phyloP scores from a whole-genome alignment of 345 rosid genomes.

The Eucalyptus victrix region DNA sequence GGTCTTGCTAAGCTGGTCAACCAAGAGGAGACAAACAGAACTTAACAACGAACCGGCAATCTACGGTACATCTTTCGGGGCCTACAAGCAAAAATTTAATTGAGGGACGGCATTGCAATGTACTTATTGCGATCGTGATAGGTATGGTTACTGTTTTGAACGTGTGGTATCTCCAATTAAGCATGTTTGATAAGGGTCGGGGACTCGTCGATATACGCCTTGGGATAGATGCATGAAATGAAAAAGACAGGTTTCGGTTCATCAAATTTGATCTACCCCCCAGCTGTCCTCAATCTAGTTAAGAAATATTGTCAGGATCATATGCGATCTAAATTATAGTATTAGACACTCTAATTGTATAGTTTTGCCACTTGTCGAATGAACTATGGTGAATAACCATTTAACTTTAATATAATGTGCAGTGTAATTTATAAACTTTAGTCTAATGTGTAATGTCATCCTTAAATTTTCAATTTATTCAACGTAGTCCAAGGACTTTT shows the following conservation, averaged over 20 bases:
- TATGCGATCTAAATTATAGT: background rate
- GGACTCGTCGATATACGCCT: background rate
- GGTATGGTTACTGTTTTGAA: background rate
- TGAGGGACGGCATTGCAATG: background rate
- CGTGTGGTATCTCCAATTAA: background rate
- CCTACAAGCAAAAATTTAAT: background rate
- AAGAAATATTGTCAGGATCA: background rate
- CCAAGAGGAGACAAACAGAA: no score
- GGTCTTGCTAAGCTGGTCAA: background rate
- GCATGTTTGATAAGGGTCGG: background rate
- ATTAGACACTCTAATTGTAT: background rate
- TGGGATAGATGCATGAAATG: background rate
- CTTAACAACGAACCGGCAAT: background rate
- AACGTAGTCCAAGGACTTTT: fast-evolving
- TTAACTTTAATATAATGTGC: no score
- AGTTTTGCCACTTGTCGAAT: background rate
- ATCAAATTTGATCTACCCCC: background rate
- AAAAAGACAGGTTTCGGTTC: background rate
- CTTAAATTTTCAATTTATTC: no score
- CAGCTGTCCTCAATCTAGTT: background rate
- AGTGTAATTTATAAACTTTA: no score
- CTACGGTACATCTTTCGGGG: background rate
- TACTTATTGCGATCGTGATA: background rate
- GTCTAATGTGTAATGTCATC: fast-evolving
- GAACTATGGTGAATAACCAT: no score